Evolutionary conservation across 1,284 basidiomycete genomes (phyloP).

Genomic region (Papiliotrema laurentii): DNA sequence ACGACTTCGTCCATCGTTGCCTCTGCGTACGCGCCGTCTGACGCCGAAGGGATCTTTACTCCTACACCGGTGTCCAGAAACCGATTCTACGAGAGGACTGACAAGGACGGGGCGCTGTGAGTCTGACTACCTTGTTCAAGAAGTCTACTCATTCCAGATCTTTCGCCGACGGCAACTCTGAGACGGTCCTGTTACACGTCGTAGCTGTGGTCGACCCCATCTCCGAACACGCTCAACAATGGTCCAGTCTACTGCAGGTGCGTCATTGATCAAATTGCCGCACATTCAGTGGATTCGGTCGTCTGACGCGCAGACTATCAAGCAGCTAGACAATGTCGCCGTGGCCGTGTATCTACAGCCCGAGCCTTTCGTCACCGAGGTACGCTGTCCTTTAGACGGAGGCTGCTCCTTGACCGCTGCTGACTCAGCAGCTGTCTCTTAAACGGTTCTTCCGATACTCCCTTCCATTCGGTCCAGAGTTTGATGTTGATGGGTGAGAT

Average conservation of each 20-base stretch:
- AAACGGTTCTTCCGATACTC: constrained; percentile 92
- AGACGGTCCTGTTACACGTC: constrained; percentile 65
- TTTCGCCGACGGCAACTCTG: constrained; percentile 64
- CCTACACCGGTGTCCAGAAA: constrained; percentile 52
- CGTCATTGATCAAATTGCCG: constrained; percentile 20
- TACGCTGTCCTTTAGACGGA: constrained; percentile 36
- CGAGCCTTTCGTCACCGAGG: constrained; percentile 58
- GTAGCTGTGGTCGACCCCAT: constrained; percentile 78
- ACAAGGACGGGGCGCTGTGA: constrained; percentile 60
- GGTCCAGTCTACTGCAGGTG: constrained; percentile 72
- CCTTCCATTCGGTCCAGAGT: constrained; percentile 58
- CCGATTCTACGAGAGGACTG: constrained; percentile 58
- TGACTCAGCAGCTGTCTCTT: constrained; percentile 63
- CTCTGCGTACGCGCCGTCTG: constrained; percentile 59
- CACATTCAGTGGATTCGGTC: no score
- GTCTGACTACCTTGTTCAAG: constrained; percentile 20
- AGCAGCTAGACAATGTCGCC: constrained; percentile 52
- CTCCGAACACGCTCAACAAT: constrained; percentile 76
- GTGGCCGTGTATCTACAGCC: constrained; percentile 76
- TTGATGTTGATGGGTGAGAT: constrained; percentile 66
- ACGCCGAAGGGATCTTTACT: constrained; percentile 67
- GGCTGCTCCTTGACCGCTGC: neutral
- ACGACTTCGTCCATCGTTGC: constrained; percentile 67
- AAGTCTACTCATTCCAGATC: constrained; percentile 51
- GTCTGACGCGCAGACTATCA: constrained; percentile 45